Percentiles rank a stretch among this genome's conserved stretches.
Conservation (phyloP, 2,329 filamentous ascomycete genomes). For the Aspergillus felis region DNA sequence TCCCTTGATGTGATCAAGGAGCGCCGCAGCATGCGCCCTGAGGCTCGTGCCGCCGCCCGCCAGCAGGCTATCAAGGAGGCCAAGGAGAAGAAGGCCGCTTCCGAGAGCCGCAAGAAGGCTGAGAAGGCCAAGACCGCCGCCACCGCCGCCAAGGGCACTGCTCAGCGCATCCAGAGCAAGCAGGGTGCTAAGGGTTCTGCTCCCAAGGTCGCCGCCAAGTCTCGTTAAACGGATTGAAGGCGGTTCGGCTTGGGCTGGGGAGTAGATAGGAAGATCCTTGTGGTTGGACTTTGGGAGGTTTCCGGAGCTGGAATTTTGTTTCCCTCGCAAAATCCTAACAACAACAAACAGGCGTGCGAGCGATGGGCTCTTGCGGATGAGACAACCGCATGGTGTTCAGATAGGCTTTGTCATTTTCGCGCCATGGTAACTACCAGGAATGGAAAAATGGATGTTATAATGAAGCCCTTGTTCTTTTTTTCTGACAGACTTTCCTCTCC, state of each 20-base stretch:
- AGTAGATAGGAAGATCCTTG: conserved; percentile 19
- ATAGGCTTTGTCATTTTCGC: conserved; percentile 20
- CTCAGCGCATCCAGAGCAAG: conserved; percentile 83
- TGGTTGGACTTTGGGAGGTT: conserved; percentile 20
- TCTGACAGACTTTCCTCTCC: conserved; percentile 1
- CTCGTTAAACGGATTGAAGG: conserved; percentile 61
- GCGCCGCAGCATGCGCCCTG: conserved; percentile 88
- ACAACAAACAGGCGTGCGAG: conserved; percentile 21
- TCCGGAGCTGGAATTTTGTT: conserved; percentile 26
- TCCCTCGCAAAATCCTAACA: conserved; percentile 1
- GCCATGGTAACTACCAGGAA: conserved; percentile 19
- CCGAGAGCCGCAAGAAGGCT: conserved; percentile 91
- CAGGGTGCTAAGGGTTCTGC: conserved; percentile 90
- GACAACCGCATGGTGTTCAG: conserved; percentile 17
- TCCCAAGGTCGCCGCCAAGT: conserved; percentile 78
- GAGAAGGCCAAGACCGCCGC: conserved; percentile 96
- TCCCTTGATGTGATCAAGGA: conserved; percentile 99
- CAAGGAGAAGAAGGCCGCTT: conserved; percentile 96
- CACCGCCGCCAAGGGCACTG: conserved; percentile 69
- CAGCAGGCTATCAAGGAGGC: conserved; percentile 87
- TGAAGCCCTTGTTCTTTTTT: conserved; percentile 10
- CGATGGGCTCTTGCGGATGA: conserved; percentile 20
- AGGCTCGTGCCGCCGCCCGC: conserved; percentile 90
- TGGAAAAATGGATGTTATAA: conserved; percentile 26
- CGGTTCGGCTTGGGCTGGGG: conserved; percentile 29